phyloP scores from a whole-genome alignment of 2,329 filamentous ascomycete genomes.

The Alternaria dauci region DNA sequence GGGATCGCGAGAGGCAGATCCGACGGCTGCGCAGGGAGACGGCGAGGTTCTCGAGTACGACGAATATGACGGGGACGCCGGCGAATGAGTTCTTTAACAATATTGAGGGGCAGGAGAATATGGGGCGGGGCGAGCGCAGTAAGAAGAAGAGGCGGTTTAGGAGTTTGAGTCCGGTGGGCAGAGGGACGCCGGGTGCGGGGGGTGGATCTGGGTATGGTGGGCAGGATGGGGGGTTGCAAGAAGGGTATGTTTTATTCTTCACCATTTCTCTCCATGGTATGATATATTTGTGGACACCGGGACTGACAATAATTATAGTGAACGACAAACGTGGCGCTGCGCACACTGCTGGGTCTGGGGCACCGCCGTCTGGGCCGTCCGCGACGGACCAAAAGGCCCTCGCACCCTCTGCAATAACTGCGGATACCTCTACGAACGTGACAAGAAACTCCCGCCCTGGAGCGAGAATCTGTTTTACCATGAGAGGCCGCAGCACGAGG shows the following conservation, averaged over 20 bases:
- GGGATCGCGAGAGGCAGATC: constrained; percentile 90
- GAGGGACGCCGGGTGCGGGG: constrained; percentile 78
- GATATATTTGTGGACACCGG: neutral
- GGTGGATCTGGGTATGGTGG: constrained; percentile 70
- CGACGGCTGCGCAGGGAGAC: constrained; percentile 88
- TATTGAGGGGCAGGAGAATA: constrained; percentile 70
- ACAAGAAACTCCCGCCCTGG: constrained; percentile 82
- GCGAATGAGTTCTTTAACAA: constrained; percentile 68
- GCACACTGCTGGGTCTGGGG: constrained; percentile 88
- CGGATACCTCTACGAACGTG: constrained; percentile 86
- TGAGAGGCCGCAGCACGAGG: constrained; percentile 49
- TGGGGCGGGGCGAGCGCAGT: constrained; percentile 89
- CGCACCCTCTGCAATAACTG: constrained; percentile 93
- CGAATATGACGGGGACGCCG: constrained; percentile 79
- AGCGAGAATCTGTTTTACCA: constrained; percentile 71
- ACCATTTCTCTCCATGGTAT: neutral
- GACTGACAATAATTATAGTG: constrained; percentile 55
- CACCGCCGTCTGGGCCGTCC: constrained; percentile 90
- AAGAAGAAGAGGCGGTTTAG: constrained; percentile 96
- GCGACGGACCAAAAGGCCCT: constrained; percentile 85
- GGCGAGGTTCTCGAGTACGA: constrained; percentile 86
- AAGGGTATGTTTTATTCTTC: constrained; percentile 41
- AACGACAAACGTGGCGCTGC: constrained; percentile 87
- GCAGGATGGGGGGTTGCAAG: constrained; percentile 65
- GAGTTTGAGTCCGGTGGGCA: constrained; percentile 82